Conservation (phyloP, 1,139 yeast genomes). For the Hanseniaspora uvarum region DNA sequence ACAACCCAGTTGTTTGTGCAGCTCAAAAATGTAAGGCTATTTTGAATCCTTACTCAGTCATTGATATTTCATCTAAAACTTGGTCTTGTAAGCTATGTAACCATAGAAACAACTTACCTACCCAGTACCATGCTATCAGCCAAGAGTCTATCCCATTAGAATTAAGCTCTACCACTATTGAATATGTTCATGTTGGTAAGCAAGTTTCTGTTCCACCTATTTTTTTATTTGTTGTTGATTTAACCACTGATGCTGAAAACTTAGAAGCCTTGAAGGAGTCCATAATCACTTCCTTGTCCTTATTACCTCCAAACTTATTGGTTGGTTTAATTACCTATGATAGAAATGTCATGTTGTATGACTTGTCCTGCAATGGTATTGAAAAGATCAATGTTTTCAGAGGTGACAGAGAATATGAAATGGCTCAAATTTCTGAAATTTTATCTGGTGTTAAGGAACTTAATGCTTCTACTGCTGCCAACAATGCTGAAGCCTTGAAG, state of each 20-base stretch:
- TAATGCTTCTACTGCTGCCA: constrained; percentile 21
- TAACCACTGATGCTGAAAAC: constrained; percentile 92
- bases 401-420: constrained; percentile 80
- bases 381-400: constrained; percentile 80
- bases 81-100: constrained; percentile 91
- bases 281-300: constrained; percentile 64
- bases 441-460: constrained; percentile 41
- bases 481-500: constrained; percentile 36
- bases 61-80: constrained; percentile 68
- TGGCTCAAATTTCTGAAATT: constrained; percentile 66
- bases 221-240: constrained; percentile 79
- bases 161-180: constrained; percentile 78
- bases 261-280: constrained; percentile 81
- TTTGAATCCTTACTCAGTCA: constrained; percentile 76
- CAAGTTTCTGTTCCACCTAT: constrained; percentile 91
- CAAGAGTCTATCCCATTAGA: constrained; percentile 82
- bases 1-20: constrained; percentile 84
- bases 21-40: constrained; percentile 71
- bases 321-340: constrained; percentile 90
- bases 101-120: constrained; percentile 75
- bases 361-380: constrained; percentile 68
- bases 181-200: constrained; percentile 67
- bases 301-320: constrained; percentile 86
- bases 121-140: constrained; percentile 76
- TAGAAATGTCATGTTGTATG: constrained; percentile 90